Conservation (phyloP, 2,329 filamentous ascomycete genomes). For the Penicillium sp. region DNA sequence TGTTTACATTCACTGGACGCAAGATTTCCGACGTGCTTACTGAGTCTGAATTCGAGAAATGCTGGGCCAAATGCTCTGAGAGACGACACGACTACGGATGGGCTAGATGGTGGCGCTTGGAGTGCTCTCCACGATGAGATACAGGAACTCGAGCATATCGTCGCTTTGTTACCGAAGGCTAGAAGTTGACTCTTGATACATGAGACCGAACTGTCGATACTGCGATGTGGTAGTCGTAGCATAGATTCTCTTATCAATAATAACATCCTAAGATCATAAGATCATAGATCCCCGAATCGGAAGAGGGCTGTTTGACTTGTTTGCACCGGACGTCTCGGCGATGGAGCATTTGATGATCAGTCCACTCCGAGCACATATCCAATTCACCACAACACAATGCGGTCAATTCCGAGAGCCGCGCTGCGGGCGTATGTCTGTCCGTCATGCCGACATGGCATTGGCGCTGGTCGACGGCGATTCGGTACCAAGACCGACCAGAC, state of each 20-base stretch:
- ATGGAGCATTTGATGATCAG: conserved; percentile 9
- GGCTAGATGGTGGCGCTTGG: neutral
- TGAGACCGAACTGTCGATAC: too few relatives aligned
- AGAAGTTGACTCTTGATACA: too few relatives aligned
- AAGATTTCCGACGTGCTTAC: neutral
- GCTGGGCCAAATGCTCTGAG: neutral
- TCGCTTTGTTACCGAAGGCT: neutral
- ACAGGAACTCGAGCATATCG: neutral
- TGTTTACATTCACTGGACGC: neutral
- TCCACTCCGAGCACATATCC: conserved; percentile 11
- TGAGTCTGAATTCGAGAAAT: neutral
- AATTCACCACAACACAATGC: conserved; percentile 33
- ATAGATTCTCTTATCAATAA: neutral
- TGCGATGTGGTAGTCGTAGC: neutral
- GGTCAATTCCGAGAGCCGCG: conserved; percentile 31
- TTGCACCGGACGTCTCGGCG: conserved; percentile 22
- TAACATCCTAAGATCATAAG: neutral
- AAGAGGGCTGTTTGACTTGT: conserved; percentile 22
- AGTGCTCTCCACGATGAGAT: neutral
- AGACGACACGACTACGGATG: neutral
- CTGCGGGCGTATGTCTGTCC: conserved; percentile 44
- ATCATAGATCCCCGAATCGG: neutral
- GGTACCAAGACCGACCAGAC: conserved; percentile 36
- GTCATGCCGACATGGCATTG: conserved; percentile 38
- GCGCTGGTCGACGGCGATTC: conserved; percentile 32